These are phyloP conservation scores for Globisporangium cylindrosporum DNA, from an alignment of 352 stramenopile species.

Conservation along the genomic window DNA sequence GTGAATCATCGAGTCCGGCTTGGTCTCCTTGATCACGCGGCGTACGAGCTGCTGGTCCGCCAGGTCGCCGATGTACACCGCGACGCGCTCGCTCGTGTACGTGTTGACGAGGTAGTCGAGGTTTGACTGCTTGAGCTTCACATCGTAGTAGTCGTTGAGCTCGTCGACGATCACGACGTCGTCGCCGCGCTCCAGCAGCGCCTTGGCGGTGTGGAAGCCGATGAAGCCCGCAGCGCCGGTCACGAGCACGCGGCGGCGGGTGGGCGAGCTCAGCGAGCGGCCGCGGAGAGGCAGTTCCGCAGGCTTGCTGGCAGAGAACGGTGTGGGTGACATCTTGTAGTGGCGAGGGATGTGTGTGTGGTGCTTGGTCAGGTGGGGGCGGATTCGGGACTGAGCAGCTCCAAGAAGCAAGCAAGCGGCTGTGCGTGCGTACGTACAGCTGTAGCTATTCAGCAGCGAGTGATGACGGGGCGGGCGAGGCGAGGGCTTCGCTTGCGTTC, in stretches of 20 bases:
- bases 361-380: neutral
- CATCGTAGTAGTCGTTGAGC: conserved; percentile 99
- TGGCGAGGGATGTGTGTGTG: neutral
- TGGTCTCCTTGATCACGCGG: conserved; percentile 87
- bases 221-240: conserved; percentile 97
- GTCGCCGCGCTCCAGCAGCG: conserved; percentile 83
- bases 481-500: conserved; percentile 8
- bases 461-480: neutral
- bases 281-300: conserved; percentile 8
- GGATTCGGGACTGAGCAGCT: conserved; percentile 1
- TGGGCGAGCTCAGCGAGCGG: conserved; percentile 6
- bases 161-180: conserved; percentile 97
- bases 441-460: neutral
- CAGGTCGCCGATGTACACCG: conserved; percentile 91
- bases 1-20: conserved; percentile 90
- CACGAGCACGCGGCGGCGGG: conserved; percentile 40
- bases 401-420: neutral
- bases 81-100: conserved; percentile 56
- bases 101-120: conserved; percentile 75
- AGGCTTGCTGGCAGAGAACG: conserved; percentile 22
- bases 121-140: conserved; percentile 96
- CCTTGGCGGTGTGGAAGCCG: conserved; percentile 93
- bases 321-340: conserved; percentile 23
- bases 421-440: neutral
- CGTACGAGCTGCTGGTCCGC: conserved; percentile 93